Evolutionary conservation across 1,284 basidiomycete species (phyloP).

Genomic region (Heimioporus punctisporus): DNA sequence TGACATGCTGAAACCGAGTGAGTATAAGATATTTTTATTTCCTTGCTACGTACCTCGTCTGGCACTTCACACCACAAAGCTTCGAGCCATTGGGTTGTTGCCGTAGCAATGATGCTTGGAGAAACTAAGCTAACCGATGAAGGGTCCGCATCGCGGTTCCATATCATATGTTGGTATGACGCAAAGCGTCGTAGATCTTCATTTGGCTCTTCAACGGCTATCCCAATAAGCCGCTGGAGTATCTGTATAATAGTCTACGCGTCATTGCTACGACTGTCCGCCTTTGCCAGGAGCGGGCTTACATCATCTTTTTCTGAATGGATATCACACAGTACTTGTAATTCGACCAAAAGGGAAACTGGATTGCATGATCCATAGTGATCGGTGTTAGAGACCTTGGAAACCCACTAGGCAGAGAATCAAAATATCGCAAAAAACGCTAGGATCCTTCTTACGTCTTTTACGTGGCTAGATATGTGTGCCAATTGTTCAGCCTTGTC

Average conservation of each 20-base stretch:
- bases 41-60: constrained; percentile 12
- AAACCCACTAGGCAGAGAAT: constrained; percentile 20
- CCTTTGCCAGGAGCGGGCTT: constrained; percentile 1
- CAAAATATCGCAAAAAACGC: neutral
- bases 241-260: constrained; percentile 13
- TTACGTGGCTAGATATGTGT: constrained; percentile 20
- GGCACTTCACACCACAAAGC: constrained; percentile 43
- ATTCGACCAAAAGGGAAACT: constrained; percentile 21
- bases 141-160: constrained; percentile 43
- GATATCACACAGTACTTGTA: constrained; percentile 23
- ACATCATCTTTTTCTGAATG: constrained; percentile 17
- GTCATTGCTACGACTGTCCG: no score
- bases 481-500: constrained; percentile 9
- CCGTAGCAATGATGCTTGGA: constrained; percentile 32
- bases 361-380: constrained; percentile 12
- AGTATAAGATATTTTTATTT: neutral
- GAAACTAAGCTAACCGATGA: constrained; percentile 33
- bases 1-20: constrained; percentile 20
- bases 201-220: constrained; percentile 34
- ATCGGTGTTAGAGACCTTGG: neutral
- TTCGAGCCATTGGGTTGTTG: constrained; percentile 52
- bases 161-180: constrained; percentile 56
- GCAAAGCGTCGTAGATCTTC: constrained; percentile 45
- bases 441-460: constrained; percentile 18
- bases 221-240: constrained; percentile 35